A percentile compares a stretch with the other conserved stretches of the same genome.
phyloP scores from a whole-genome alignment of 371 early-diverging fungal genomes.

The Smittium mucronatum region DNA sequence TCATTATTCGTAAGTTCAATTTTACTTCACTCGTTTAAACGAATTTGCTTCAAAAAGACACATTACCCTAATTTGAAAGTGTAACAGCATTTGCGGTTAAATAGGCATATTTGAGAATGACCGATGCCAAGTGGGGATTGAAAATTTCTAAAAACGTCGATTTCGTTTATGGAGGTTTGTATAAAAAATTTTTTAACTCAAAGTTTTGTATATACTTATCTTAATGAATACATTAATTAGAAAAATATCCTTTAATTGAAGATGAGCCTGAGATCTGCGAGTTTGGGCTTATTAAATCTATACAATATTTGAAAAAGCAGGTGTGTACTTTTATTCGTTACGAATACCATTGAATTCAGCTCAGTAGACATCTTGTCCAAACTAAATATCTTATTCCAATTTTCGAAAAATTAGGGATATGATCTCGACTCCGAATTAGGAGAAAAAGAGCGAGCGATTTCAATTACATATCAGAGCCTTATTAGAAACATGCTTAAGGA shows the following conservation, averaged over 20 bases:
- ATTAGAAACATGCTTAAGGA: slow-evolving; percentile 22
- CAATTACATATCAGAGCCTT: slow-evolving; percentile 23
- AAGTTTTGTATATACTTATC: background rate
- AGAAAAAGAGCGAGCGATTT: slow-evolving; percentile 20
- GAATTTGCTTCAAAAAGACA: background rate
- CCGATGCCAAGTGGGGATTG: background rate
- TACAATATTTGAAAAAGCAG: slow-evolving; percentile 8
- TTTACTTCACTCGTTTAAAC: too few species aligned
- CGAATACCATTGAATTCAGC: background rate
- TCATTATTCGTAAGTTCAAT: background rate
- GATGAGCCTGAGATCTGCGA: slow-evolving; percentile 6
- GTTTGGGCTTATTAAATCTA: slow-evolving; percentile 4
- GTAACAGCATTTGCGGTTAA: background rate
- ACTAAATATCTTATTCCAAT: slow-evolving; percentile 5
- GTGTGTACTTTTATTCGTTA: background rate
- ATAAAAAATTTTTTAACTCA: background rate
- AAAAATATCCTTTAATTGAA: slow-evolving; percentile 2
- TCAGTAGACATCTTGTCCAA: background rate
- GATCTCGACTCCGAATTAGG: slow-evolving; percentile 18
- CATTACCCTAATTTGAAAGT: background rate
- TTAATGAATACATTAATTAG: background rate
- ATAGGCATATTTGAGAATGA: background rate
- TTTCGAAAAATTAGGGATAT: slow-evolving; percentile 21
- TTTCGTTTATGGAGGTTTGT: background rate
- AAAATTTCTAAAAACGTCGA: background rate